Conservation (phyloP, 495 filamentous ascomycete species). For the Cercophora scortea region DNA sequence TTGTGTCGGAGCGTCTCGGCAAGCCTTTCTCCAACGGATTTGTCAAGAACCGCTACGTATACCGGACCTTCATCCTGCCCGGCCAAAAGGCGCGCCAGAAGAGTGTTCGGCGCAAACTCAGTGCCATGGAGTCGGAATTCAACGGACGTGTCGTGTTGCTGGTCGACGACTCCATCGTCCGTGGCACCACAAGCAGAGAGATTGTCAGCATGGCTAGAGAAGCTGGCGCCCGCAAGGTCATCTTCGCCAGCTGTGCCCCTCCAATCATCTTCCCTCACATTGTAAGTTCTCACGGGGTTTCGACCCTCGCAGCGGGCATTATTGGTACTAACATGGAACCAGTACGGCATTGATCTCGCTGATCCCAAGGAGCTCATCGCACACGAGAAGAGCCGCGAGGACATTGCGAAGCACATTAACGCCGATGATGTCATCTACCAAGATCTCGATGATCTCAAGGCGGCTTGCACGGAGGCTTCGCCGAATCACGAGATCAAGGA, state of each 20-base stretch:
- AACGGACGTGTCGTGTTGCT: conserved; percentile 74
- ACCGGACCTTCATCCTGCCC: conserved; percentile 94
- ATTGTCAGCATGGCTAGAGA: conserved; percentile 93
- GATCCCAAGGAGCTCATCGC: conserved; percentile 78
- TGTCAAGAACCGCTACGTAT: conserved; percentile 94
- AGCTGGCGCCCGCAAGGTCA: conserved; percentile 83
- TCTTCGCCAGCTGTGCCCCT: conserved; percentile 82
- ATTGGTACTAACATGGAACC: neutral
- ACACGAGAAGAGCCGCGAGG: conserved; percentile 58
- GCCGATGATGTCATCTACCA: conserved; percentile 93
- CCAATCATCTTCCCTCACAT: conserved; percentile 63
- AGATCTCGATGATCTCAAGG: conserved; percentile 73
- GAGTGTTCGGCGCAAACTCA: conserved; percentile 69
- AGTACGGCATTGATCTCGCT: conserved; percentile 87
- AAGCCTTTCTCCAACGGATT: conserved; percentile 69
- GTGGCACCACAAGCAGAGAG: conserved; percentile 84
- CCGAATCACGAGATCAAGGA: conserved; percentile 43
- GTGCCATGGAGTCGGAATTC: conserved; percentile 83
- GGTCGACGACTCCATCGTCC: conserved; percentile 89
- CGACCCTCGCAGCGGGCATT: neutral
- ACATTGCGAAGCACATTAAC: conserved; percentile 73
- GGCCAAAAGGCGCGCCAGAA: conserved; percentile 78
- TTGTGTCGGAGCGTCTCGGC: conserved; percentile 65
- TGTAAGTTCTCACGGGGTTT: conserved; percentile 8
- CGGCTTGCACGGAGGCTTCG: conserved; percentile 67